These are phyloP conservation scores for Novymonas esmeraldas DNA, from an alignment of 208 protist genomes.

Conservation along the genomic window DNA sequence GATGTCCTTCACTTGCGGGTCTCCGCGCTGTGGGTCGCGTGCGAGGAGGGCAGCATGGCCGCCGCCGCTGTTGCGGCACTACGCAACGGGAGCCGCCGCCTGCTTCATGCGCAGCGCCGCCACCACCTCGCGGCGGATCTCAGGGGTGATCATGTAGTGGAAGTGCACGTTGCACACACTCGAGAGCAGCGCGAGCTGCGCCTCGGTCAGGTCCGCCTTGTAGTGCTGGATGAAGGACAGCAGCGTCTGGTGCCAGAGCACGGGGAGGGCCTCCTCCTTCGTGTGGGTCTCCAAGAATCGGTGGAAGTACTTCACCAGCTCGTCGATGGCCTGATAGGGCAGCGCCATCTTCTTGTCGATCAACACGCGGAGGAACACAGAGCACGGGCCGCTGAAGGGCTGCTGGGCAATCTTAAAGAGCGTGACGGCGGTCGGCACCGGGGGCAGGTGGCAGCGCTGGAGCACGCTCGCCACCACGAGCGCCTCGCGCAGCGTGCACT, in stretches of 20 bases:
- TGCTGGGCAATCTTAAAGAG: conserved; percentile 95
- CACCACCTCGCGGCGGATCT: conserved; percentile 81
- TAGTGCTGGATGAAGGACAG: conserved; percentile 94
- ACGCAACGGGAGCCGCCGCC: conserved; percentile 2
- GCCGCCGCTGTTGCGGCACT: too few species aligned
- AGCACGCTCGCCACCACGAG: conserved; percentile 95
- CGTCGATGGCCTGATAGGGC: conserved; percentile 95
- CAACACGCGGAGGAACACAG: conserved; percentile 95
- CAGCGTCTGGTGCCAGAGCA: conserved; percentile 98
- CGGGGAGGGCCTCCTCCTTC: conserved; percentile 88
- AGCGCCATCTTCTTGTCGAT: conserved; percentile 99
- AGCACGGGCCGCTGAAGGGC: conserved; percentile 90
- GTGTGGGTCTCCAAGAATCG: conserved; percentile 84
- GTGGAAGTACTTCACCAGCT: conserved; percentile 96
- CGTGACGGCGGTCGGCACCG: conserved; percentile 91
- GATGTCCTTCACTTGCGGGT: too few species aligned
- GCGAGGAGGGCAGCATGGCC: too few species aligned
- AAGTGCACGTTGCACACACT: conserved; percentile 85
- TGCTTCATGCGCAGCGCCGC: conserved; percentile 46
- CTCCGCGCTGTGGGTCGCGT: too few species aligned
- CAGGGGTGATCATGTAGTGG: conserved; percentile 89
- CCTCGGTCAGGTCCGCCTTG: conserved; percentile 81
- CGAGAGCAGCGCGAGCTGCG: conserved; percentile 72
- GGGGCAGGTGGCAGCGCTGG: conserved; percentile 91
- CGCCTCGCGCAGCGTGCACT: conserved; percentile 96